Conservation (phyloP, 2,329 filamentous ascomycete species). For the Xylariaceae sp. region DNA sequence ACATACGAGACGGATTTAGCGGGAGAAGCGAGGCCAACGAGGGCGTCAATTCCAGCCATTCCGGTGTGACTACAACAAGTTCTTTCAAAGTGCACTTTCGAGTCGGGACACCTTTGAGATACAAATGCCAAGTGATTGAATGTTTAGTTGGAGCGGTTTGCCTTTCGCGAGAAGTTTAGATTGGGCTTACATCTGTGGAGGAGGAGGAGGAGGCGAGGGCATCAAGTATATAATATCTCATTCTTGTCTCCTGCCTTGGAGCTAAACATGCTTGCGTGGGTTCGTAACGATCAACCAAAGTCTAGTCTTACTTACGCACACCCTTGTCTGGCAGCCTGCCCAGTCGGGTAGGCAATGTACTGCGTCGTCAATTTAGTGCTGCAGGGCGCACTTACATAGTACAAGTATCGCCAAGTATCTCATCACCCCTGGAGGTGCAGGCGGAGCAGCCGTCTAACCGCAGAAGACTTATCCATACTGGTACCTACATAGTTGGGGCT, state of each 20-base stretch:
- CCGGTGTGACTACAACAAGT: neutral
- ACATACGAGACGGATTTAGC: slow-evolving; percentile 38
- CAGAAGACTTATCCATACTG: slow-evolving; percentile 15
- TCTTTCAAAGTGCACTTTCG: neutral
- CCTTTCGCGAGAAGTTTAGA: slow-evolving; percentile 1
- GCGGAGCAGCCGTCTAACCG: slow-evolving; percentile 25
- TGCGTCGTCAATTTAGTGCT: slow-evolving; percentile 10
- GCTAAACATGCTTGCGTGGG: slow-evolving; percentile 15
- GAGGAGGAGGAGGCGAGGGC: slow-evolving; percentile 12
- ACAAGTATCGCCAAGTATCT: slow-evolving; percentile 28
- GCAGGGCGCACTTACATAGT: slow-evolving; percentile 9
- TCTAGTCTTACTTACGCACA: slow-evolving; percentile 18
- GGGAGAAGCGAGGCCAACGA: slow-evolving; percentile 39
- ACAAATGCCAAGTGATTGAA: neutral
- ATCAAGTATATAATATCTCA: slow-evolving; percentile 27
- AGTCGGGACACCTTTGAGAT: neutral
- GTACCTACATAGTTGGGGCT: neutral
- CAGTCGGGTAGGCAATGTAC: slow-evolving; percentile 15
- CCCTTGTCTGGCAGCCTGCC: slow-evolving; percentile 17
- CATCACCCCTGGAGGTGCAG: slow-evolving; percentile 23
- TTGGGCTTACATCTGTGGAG: slow-evolving; percentile 8
- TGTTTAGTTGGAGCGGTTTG: neutral
- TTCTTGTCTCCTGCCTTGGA: slow-evolving; percentile 5
- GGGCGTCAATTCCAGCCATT: slow-evolving; percentile 39
- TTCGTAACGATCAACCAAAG: slow-evolving; percentile 14